These are phyloP conservation scores for Lithospermum erythrorhizon DNA, from an alignment of 257 asterid species.

Conservation along the genomic window DNA sequence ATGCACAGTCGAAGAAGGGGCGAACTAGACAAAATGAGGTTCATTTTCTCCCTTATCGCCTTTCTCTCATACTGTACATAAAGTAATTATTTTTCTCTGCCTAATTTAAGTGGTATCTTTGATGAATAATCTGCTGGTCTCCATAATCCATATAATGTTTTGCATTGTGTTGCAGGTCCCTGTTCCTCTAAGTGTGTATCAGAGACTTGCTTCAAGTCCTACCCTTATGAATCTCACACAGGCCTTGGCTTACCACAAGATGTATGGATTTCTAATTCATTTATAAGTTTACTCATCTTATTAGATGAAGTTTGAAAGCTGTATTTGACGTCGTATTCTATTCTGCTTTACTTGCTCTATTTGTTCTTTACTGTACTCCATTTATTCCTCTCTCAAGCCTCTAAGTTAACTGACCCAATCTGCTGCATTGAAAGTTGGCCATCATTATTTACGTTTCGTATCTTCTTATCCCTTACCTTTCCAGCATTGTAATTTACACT, in stretches of 20 bases:
- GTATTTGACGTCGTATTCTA: background rate
- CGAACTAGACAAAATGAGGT: constrained; percentile 92
- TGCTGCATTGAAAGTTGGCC: background rate
- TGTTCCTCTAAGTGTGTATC: constrained; percentile 75
- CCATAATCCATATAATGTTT: constrained; percentile 4
- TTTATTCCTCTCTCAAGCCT: too few species aligned
- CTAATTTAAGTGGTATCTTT: background rate
- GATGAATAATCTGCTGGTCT: background rate
- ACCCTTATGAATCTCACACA: constrained; percentile 92
- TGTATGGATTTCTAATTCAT: constrained; percentile 27
- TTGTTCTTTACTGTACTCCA: too few species aligned
- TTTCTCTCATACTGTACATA: background rate
- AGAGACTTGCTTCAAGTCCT: constrained; percentile 76
- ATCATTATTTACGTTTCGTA: too few species aligned
- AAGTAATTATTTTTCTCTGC: background rate
- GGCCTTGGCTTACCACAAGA: constrained; percentile 92
- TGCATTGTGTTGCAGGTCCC: constrained; percentile 51
- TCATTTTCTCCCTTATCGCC: constrained; percentile 1
- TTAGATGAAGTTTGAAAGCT: background rate
- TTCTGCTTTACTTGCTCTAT: background rate
- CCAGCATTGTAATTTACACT: background rate
- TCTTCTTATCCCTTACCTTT: background rate
- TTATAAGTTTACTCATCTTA: background rate
- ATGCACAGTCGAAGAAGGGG: constrained; percentile 80
- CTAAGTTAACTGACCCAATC: background rate